These are phyloP conservation scores for Tylopilus vinaceipallidus DNA, from an alignment of 768 basidiomycete genomes.

Conservation along the genomic window DNA sequence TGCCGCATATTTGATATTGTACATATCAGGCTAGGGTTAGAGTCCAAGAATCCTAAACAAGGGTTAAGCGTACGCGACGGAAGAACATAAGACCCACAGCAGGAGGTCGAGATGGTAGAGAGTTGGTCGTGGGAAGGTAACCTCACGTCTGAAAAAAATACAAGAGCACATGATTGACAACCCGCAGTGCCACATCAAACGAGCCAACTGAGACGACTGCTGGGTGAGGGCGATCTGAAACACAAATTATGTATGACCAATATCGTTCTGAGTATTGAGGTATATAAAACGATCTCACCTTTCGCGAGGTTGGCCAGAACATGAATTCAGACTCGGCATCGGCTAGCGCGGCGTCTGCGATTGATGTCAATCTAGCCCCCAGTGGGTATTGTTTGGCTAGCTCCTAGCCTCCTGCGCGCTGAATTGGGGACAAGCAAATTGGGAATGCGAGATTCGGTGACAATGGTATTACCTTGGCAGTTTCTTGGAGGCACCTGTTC, in stretches of 20 bases:
- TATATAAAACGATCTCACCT: too few species aligned
- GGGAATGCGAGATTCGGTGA: too few species aligned
- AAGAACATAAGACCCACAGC: not conserved
- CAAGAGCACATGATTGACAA: not conserved
- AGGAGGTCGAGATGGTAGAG: not conserved
- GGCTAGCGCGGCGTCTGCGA: not conserved
- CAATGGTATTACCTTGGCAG: too few species aligned
- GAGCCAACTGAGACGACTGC: constrained; percentile 1
- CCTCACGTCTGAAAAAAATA: not conserved
- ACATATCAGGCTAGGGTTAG: not conserved
- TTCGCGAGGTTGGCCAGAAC: not conserved
- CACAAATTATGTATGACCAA: not conserved
- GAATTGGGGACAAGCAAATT: too few species aligned
- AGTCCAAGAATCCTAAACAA: not conserved
- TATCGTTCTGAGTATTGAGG: not conserved
- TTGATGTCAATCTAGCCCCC: too few species aligned
- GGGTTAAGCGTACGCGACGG: not conserved
- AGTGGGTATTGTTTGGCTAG: too few species aligned
- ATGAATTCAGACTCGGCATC: not conserved
- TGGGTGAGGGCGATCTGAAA: not conserved
- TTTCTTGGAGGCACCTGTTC: too few species aligned
- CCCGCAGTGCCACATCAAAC: not conserved
- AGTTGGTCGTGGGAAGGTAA: not conserved
- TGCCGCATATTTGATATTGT: not conserved
- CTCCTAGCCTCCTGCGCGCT: too few species aligned